Evolutionary conservation across 1,139 yeast species (phyloP).

Genomic region (Suhomyces bokatorum): DNA sequence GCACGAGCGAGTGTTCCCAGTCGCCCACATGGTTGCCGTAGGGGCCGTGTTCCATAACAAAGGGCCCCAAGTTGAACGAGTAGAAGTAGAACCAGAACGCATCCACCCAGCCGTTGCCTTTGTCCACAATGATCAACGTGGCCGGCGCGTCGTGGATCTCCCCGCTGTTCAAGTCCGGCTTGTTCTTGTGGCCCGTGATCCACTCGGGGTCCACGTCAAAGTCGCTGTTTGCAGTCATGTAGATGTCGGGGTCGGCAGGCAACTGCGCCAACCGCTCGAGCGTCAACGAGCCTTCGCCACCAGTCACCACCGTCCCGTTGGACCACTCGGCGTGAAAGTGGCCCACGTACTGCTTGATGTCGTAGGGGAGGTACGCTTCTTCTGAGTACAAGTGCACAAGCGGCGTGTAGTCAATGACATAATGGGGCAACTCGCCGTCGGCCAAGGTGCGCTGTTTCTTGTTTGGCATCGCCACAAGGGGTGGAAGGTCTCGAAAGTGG

Average conservation of each 20-base stretch:
- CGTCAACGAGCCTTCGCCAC: conserved; percentile 37
- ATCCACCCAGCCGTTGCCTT: conserved; percentile 90
- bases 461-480: conserved; percentile 36
- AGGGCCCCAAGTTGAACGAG: conserved; percentile 92
- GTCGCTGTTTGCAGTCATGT: conserved; percentile 67
- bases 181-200: conserved; percentile 72
- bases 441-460: conserved; percentile 33
- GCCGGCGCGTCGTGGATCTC: conserved; percentile 77
- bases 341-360: conserved; percentile 65
- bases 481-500: conserved; percentile 36
- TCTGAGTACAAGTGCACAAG: conserved; percentile 85
- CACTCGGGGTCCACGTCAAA: conserved; percentile 79
- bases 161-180: conserved; percentile 74
- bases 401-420: conserved; percentile 73
- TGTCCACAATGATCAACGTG: conserved; percentile 77
- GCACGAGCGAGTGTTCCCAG: conserved; percentile 93
- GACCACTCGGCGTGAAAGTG: conserved; percentile 54
- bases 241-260: conserved; percentile 27
- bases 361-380: conserved; percentile 84
- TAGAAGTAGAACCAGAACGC: conserved; percentile 96
- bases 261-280: conserved; percentile 41
- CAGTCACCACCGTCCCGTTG: conserved; percentile 49
- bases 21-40: conserved; percentile 97
- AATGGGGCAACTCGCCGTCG: conserved; percentile 71
- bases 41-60: conserved; percentile 96